Percentiles rank a stretch among this genome's conserved stretches.
Evolutionary conservation across 1,284 basidiomycete genomes (phyloP).

Genomic region (Tylopilus orsonianus): DNA sequence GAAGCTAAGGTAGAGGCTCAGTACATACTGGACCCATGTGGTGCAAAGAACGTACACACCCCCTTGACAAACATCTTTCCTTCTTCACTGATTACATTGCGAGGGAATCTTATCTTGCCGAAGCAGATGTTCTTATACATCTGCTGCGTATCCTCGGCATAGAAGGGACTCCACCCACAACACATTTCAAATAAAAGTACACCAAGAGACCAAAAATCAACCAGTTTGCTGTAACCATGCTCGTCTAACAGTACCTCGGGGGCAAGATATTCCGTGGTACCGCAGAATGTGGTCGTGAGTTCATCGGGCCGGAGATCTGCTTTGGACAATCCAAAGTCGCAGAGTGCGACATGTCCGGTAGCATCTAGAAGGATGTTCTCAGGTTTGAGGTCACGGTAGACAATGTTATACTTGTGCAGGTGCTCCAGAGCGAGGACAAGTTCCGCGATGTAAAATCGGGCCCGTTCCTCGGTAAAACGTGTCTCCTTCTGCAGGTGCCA

Average conservation of each 20-base stretch:
- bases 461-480: conserved; percentile 88
- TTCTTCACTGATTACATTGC: conserved; percentile 95
- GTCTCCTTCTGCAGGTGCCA: conserved; percentile 98
- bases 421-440: conserved; percentile 93
- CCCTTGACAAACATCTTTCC: conserved; percentile 99
- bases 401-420: conserved; percentile 95
- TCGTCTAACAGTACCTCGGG: conserved; percentile 99
- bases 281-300: conserved; percentile 97
- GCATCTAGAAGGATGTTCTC: conserved; percentile 97
- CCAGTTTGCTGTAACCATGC: conserved; percentile 97
- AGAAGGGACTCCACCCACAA: conserved; percentile 99
- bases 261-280: conserved; percentile 96
- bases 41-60: conserved; percentile 42
- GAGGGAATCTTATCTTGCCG: conserved; percentile 98
- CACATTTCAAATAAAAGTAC: conserved; percentile 97
- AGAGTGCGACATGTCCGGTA: conserved; percentile 94
- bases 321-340: conserved; percentile 97
- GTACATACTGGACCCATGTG: conserved; percentile 11
- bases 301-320: conserved; percentile 93
- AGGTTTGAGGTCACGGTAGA: conserved; percentile 96
- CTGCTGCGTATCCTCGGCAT: conserved; percentile 98
- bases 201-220: conserved; percentile 98
- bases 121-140: conserved; percentile 99
- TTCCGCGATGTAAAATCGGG: conserved; percentile 95
- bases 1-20: conserved; percentile 55